These are phyloP conservation scores for Blastobotrys americana DNA, from an alignment of 805 yeast genomes.

Conservation along the genomic window DNA sequence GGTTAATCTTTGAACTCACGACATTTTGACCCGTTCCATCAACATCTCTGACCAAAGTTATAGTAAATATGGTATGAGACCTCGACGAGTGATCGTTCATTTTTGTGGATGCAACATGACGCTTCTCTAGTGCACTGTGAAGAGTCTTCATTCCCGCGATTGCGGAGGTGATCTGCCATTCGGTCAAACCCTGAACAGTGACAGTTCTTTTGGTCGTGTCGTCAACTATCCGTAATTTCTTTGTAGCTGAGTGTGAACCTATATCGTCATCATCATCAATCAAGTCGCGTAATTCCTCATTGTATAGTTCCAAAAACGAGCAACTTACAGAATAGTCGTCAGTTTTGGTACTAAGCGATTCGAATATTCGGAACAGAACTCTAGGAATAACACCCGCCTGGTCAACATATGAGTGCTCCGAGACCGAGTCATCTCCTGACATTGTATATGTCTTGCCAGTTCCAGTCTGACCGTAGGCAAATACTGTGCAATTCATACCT, in stretches of 20 bases:
- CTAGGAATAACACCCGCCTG: conserved; percentile 63
- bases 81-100: conserved; percentile 72
- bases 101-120: conserved; percentile 73
- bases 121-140: conserved; percentile 49
- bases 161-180: conserved; percentile 42
- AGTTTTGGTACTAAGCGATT: conserved; percentile 33
- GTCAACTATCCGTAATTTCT: conserved; percentile 49
- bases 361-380: conserved; percentile 49
- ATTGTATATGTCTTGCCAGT: conserved; percentile 73
- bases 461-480: conserved; percentile 91
- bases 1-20: conserved; percentile 47
- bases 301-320: conserved; percentile 79
- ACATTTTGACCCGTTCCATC: conserved; percentile 49
- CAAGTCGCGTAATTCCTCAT: conserved; percentile 76
- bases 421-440: conserved; percentile 58
- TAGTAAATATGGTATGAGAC: conserved; percentile 73
- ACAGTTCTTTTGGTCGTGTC: conserved; percentile 39
- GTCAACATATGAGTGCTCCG: conserved; percentile 35
- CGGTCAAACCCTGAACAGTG: conserved; percentile 52
- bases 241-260: too few relatives aligned
- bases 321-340: conserved; percentile 61
- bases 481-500: conserved; percentile 74
- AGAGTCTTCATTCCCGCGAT: conserved; percentile 47
- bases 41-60: conserved; percentile 46
- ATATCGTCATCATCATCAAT: conserved; percentile 35